Percentiles rank a stretch among this genome's conserved stretches.
These are phyloP conservation scores for Phlebiopsis gigantea DNA, from an alignment of 768 basidiomycete species.

Conservation along the genomic window DNA sequence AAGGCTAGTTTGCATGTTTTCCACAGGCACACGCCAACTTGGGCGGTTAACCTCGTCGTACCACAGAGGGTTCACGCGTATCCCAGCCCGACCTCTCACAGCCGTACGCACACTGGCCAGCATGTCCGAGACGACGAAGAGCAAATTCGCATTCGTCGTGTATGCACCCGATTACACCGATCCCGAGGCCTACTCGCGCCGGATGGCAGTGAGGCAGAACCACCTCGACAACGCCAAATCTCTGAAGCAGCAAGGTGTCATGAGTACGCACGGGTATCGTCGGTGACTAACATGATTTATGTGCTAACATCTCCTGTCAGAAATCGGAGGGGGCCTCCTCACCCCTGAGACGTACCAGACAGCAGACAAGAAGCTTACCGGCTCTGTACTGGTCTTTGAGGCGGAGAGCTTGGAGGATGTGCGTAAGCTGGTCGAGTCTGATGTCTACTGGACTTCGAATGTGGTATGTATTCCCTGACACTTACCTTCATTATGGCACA, in stretches of 20 bases:
- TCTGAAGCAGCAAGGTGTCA: slow-evolving; percentile 36
- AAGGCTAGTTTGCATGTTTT: too few relatives aligned
- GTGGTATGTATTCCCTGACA: slow-evolving; percentile 9
- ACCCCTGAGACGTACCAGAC: slow-evolving; percentile 16
- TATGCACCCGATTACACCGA: slow-evolving; percentile 66
- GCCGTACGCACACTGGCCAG: neutral
- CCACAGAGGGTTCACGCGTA: too few relatives aligned
- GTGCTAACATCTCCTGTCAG: neutral
- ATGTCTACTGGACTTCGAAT: slow-evolving; percentile 10
- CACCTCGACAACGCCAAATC: slow-evolving; percentile 47
- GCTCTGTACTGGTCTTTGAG: slow-evolving; percentile 11
- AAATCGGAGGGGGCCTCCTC: slow-evolving; percentile 19
- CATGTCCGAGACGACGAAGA: slow-evolving; percentile 4
- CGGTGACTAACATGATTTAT: neutral
- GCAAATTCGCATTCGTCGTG: slow-evolving; percentile 42
- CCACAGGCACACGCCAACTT: too few relatives aligned
- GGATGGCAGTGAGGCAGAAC: slow-evolving; percentile 46
- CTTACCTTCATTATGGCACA: neutral
- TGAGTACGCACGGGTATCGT: slow-evolving; percentile 39
- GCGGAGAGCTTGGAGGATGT: slow-evolving; percentile 13
- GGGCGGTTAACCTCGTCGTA: too few relatives aligned
- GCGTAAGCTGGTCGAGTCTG: slow-evolving; percentile 9
- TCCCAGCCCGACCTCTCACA: too few relatives aligned
- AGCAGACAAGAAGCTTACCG: slow-evolving; percentile 11
- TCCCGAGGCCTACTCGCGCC: slow-evolving; percentile 48